These are phyloP conservation scores for Cystofilobasidium bisporidii DNA, from an alignment of 768 basidiomycete genomes.

Conservation along the genomic window DNA sequence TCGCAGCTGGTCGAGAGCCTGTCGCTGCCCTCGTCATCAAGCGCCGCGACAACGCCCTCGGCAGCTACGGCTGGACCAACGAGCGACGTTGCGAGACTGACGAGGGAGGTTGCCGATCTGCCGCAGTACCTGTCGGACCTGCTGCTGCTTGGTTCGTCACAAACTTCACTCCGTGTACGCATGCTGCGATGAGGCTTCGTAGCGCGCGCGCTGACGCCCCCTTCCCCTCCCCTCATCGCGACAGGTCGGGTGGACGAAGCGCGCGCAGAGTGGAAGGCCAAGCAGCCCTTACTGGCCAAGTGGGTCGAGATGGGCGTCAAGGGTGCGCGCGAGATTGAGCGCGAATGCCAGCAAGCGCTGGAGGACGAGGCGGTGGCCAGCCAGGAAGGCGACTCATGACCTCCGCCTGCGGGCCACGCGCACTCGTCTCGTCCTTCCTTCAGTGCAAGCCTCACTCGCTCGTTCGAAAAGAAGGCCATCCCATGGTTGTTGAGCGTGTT, in stretches of 20 bases:
- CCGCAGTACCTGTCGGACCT: conserved; percentile 7
- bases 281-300: not conserved
- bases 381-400: not conserved
- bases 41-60: not conserved
- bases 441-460: too few species aligned
- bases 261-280: not conserved
- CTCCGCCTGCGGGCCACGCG: too few species aligned
- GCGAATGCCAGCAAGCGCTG: not conserved
- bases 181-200: too few species aligned
- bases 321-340: not conserved
- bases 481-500: too few species aligned
- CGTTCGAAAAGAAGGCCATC: too few species aligned
- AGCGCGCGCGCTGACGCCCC: not conserved
- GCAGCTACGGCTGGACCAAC: not conserved
- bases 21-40: conserved; percentile 1
- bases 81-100: not conserved
- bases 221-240: not conserved
- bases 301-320: not conserved
- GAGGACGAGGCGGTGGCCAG: too few species aligned
- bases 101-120: conserved; percentile 14
- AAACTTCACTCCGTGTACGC: not conserved
- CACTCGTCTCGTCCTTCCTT: too few species aligned
- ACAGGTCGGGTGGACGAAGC: not conserved
- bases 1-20: conserved; percentile 24
- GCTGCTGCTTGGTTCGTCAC: conserved; percentile 4